phyloP scores from a whole-genome alignment of 257 asterid species.

The Henckelia pumila region DNA sequence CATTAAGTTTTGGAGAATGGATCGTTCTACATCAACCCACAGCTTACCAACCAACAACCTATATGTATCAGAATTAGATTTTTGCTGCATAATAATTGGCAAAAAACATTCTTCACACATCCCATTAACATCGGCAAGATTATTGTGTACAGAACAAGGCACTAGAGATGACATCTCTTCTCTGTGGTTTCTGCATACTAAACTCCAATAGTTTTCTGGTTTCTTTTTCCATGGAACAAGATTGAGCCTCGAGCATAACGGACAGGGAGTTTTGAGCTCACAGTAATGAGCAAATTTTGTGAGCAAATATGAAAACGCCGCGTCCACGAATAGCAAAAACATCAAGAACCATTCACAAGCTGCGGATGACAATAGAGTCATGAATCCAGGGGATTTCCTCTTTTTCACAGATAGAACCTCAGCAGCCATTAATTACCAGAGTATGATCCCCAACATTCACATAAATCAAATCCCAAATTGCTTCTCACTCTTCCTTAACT shows the following conservation, averaged over 20 bases:
- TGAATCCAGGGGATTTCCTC: slow-evolving; percentile 41
- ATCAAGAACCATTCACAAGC: slow-evolving; percentile 89
- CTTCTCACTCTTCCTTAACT: slow-evolving; percentile 30
- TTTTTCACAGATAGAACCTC: slow-evolving; percentile 42
- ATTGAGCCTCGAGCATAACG: slow-evolving; percentile 67
- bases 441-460: slow-evolving; percentile 37
- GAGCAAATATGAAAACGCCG: slow-evolving; percentile 53
- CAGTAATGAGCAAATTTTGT: slow-evolving; percentile 61
- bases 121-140: slow-evolving; percentile 50
- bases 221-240: slow-evolving; percentile 40
- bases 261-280: slow-evolving; percentile 61
- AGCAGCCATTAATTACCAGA: slow-evolving; percentile 44
- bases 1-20: slow-evolving; percentile 37
- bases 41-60: slow-evolving; percentile 47
- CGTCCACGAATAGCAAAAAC: slow-evolving; percentile 58
- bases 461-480: slow-evolving; percentile 30
- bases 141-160: slow-evolving; percentile 54
- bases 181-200: slow-evolving; percentile 53
- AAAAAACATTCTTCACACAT: slow-evolving; percentile 76
- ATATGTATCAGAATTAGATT: slow-evolving; percentile 36
- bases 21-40: slow-evolving; percentile 46
- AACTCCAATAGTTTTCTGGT: slow-evolving; percentile 39
- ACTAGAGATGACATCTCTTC: slow-evolving; percentile 70
- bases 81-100: slow-evolving; percentile 38
- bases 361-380: slow-evolving; percentile 67